Conservation (phyloP, 2,329 filamentous ascomycete genomes). For the Stemphylium vesicarium region DNA sequence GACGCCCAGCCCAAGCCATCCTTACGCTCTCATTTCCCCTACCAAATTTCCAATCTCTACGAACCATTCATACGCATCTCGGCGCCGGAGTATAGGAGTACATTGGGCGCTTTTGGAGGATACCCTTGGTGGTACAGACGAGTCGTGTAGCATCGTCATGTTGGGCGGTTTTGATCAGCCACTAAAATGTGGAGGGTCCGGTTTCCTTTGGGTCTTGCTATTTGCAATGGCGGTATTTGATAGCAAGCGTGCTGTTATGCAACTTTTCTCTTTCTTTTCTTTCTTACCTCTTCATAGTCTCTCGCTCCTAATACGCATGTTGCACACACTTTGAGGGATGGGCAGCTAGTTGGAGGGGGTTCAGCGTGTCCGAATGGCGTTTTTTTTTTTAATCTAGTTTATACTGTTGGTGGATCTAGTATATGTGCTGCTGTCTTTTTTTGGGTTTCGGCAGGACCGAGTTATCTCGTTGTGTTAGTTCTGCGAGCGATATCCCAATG, state of each 20-base stretch:
- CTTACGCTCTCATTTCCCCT: conserved; percentile 1
- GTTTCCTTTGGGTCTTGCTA: not conserved
- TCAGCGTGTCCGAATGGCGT: too few species aligned
- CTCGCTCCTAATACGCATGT: conserved; percentile 13
- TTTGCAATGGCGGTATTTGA: not conserved
- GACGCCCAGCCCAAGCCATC: conserved; percentile 16
- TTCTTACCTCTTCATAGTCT: conserved; percentile 1
- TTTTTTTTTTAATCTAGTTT: too few species aligned
- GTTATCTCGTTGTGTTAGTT: not conserved
- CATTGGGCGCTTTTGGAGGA: conserved; percentile 8
- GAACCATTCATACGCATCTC: conserved; percentile 8
- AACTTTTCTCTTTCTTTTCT: not conserved
- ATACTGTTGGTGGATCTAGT: too few species aligned
- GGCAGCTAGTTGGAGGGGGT: not conserved
- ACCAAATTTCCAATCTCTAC: conserved; percentile 1
- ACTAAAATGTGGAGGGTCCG: not conserved
- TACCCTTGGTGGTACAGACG: conserved; percentile 7
- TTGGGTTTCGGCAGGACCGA: conserved; percentile 32
- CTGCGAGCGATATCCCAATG: conserved; percentile 15
- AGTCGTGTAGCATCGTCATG: not conserved
- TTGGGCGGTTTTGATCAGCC: not conserved
- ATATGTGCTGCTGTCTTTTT: too few species aligned
- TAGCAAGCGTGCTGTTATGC: not conserved
- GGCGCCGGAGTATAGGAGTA: conserved; percentile 15
- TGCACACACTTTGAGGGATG: conserved; percentile 4